These are phyloP conservation scores for Aotearoamyces nothofagi DNA, from an alignment of 2,329 filamentous ascomycete genomes.

Conservation along the genomic window DNA sequence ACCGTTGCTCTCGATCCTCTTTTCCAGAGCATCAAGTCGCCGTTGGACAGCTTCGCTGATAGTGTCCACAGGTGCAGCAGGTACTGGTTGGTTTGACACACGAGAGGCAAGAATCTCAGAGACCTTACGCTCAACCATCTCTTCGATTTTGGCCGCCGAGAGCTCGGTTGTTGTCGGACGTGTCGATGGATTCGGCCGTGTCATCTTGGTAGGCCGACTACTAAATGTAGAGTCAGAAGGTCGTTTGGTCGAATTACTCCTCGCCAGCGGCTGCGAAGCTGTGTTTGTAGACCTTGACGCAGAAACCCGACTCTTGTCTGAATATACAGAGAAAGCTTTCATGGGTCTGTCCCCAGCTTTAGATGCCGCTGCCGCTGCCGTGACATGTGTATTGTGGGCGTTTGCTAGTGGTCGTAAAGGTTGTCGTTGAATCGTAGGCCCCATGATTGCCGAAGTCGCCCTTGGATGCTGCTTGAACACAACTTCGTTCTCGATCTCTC, in stretches of 20 bases:
- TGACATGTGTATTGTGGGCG: conserved; percentile 57
- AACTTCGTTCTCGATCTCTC: conserved; percentile 90
- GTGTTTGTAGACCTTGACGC: conserved; percentile 15
- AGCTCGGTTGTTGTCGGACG: conserved; percentile 28
- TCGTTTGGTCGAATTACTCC: conserved; percentile 20
- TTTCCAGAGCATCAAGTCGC: conserved; percentile 71
- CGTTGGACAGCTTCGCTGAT: conserved; percentile 67
- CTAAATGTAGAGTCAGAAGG: conserved; percentile 15
- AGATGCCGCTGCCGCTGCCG: conserved; percentile 33
- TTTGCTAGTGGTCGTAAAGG: conserved; percentile 65
- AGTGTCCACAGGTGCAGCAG: conserved; percentile 25
- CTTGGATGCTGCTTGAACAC: conserved; percentile 65
- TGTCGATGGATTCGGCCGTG: conserved; percentile 19
- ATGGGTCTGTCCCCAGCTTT: conserved; percentile 53
- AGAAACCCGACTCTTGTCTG: conserved; percentile 47
- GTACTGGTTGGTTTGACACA: conserved; percentile 38
- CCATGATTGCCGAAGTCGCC: conserved; percentile 26
- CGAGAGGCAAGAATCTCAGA: conserved; percentile 76
- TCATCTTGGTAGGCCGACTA: conserved; percentile 32
- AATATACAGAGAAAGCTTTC: conserved; percentile 79
- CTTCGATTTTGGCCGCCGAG: conserved; percentile 66
- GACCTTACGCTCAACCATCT: conserved; percentile 83
- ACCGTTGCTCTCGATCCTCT: conserved; percentile 56
- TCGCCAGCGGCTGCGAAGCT: conserved; percentile 10
- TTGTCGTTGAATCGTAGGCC: conserved; percentile 42